phyloP scores from a whole-genome alignment of 2,329 filamentous ascomycete species.

The Pyrenophora graminea region DNA sequence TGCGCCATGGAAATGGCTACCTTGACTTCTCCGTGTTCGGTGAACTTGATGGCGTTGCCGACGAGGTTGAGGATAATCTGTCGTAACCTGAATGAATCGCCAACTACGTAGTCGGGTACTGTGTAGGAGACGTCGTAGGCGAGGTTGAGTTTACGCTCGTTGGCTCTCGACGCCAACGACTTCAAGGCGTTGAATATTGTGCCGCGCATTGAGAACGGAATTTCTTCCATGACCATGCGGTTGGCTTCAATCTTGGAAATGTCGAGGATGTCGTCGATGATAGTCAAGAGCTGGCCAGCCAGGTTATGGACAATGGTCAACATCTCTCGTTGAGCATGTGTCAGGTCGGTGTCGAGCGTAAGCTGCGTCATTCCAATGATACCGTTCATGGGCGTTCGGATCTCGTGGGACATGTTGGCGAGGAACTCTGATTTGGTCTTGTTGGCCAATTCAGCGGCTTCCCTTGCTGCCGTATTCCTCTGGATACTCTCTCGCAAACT shows the following conservation, averaged over 20 bases:
- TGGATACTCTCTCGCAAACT: constrained; percentile 95
- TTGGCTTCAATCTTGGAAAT: constrained; percentile 86
- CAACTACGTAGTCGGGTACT: constrained; percentile 92
- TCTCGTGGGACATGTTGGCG: constrained; percentile 99
- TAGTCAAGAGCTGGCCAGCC: constrained; percentile 92
- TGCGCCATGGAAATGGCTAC: constrained; percentile 80
- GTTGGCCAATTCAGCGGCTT: constrained; percentile 94
- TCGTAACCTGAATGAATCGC: constrained; percentile 92
- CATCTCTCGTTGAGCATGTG: constrained; percentile 96
- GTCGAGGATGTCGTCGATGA: constrained; percentile 81
- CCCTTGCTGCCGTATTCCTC: constrained; percentile 91
- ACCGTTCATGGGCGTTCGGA: constrained; percentile 95
- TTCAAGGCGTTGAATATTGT: constrained; percentile 98
- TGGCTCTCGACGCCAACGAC: constrained; percentile 94
- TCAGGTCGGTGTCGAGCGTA: constrained; percentile 90
- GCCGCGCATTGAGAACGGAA: constrained; percentile 90
- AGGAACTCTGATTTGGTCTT: constrained; percentile 98
- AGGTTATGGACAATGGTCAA: constrained; percentile 96
- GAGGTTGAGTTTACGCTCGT: constrained; percentile 90
- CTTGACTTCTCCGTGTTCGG: constrained; percentile 93
- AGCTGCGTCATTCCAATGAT: constrained; percentile 98
- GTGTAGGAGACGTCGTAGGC: constrained; percentile 93
- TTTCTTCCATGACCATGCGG: constrained; percentile 97
- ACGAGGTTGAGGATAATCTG: constrained; percentile 98
- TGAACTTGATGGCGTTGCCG: constrained; percentile 99